Percentiles rank a stretch among this genome's conserved stretches.
phyloP scores from a whole-genome alignment of 108 stramenopile species.

The Aurantiochytrium sp. region DNA sequence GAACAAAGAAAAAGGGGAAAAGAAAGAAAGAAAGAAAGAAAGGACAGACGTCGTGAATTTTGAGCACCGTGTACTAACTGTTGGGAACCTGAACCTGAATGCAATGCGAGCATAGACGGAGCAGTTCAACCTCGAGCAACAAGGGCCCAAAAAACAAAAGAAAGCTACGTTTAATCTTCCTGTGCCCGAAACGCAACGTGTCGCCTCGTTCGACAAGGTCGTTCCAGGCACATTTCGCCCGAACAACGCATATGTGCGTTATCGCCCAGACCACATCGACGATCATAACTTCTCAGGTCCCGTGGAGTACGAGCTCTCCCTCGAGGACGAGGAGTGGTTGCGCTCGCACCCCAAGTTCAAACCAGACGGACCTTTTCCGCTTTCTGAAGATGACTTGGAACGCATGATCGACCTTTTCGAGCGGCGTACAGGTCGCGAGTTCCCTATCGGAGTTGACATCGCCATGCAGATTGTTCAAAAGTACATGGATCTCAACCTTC shows the following conservation, averaged over 20 bases:
- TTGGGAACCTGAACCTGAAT: too few relatives aligned
- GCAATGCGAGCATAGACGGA: background rate
- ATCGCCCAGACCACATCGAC: background rate
- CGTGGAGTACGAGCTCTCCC: background rate
- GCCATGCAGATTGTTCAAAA: background rate
- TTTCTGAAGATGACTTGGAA: background rate
- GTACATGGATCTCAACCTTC: background rate
- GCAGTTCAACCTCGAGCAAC: background rate
- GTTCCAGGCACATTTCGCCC: background rate
- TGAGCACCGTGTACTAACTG: too few relatives aligned
- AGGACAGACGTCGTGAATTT: too few relatives aligned
- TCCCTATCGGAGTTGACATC: background rate
- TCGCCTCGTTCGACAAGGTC: background rate
- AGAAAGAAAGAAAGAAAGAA: too few relatives aligned
- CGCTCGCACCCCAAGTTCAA: background rate
- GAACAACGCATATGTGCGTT: background rate
- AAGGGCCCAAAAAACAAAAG: background rate
- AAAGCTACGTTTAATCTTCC: background rate
- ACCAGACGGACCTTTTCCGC: background rate
- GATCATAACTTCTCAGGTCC: background rate
- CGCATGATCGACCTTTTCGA: background rate
- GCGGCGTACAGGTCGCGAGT: background rate
- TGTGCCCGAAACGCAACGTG: background rate
- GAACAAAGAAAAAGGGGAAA: too few relatives aligned
- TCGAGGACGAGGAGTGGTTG: conserved; percentile 2